phyloP scores from a whole-genome alignment of 345 rosid genomes.

The Citrus hindsii region DNA sequence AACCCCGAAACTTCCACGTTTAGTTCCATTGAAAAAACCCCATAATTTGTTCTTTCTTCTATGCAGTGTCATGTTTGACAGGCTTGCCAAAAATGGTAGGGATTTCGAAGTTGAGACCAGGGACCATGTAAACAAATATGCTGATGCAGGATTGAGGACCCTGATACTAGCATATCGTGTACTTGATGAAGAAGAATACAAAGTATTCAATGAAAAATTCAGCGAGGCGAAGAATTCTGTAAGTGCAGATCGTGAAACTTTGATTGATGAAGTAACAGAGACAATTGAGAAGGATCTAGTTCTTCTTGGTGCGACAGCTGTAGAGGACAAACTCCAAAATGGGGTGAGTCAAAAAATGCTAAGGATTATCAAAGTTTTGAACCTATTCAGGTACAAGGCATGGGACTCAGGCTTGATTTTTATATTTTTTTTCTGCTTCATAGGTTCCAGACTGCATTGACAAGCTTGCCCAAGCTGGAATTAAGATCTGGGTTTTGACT shows the following conservation, averaged over 20 bases:
- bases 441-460: slow-evolving; percentile 97
- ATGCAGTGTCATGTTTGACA: slow-evolving; percentile 85
- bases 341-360: slow-evolving; percentile 58
- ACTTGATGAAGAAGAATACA: slow-evolving; percentile 66
- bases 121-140: slow-evolving; percentile 82
- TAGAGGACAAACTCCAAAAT: slow-evolving; percentile 93
- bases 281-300: slow-evolving; percentile 66
- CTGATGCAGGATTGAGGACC: slow-evolving; percentile 92
- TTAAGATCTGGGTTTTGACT: slow-evolving; percentile 94
- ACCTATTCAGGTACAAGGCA: background rate
- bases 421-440: slow-evolving; percentile 4
- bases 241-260: slow-evolving; percentile 60
- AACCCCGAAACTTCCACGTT: background rate
- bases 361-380: background rate
- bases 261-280: slow-evolving; percentile 66
- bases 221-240: slow-evolving; percentile 70
- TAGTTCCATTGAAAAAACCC: background rate
- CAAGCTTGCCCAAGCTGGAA: slow-evolving; percentile 98
- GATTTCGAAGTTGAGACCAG: slow-evolving; percentile 63
- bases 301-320: slow-evolving; percentile 96
- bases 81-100: slow-evolving; percentile 60
- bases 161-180: slow-evolving; percentile 81
- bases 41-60: slow-evolving; percentile 6
- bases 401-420: slow-evolving; percentile 9
- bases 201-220: slow-evolving; percentile 45